A percentile compares a stretch with the other conserved stretches of the same genome.
phyloP scores from a whole-genome alignment of 2,329 filamentous ascomycete species.

The Diaporthe ampelina region DNA sequence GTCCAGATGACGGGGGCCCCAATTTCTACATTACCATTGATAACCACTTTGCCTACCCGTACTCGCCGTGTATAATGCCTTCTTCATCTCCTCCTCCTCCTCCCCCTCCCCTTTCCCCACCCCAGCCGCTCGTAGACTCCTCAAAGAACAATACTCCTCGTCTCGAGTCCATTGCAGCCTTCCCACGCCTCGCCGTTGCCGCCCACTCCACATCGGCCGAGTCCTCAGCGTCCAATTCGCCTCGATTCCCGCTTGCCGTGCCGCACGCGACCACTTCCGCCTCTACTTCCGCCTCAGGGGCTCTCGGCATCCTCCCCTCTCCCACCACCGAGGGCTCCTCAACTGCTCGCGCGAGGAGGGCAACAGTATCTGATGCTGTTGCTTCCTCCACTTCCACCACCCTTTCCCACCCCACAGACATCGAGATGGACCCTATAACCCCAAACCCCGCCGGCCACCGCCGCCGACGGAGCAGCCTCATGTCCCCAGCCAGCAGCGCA shows the following conservation, averaged over 20 bases:
- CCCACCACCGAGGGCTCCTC: slow-evolving; percentile 31
- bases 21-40: slow-evolving; percentile 38
- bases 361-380: slow-evolving; percentile 40
- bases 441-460: slow-evolving; percentile 60
- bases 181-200: slow-evolving; percentile 31
- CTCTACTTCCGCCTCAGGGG: slow-evolving; percentile 12
- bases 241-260: slow-evolving; percentile 25
- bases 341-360: slow-evolving; percentile 39
- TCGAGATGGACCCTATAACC: slow-evolving; percentile 69
- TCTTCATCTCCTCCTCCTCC: slow-evolving; percentile 39
- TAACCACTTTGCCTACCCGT: slow-evolving; percentile 36
- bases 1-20: slow-evolving; percentile 40
- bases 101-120: slow-evolving; percentile 33
- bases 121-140: slow-evolving; percentile 19
- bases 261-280: slow-evolving; percentile 38
- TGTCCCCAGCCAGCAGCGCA: slow-evolving; percentile 53
- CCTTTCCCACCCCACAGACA: slow-evolving; percentile 52
- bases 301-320: slow-evolving; percentile 23
- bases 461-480: slow-evolving; percentile 68
- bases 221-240: slow-evolving; percentile 34
- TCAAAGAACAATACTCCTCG: slow-evolving; percentile 37
- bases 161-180: slow-evolving; percentile 35
- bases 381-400: slow-evolving; percentile 39
- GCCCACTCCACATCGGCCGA: slow-evolving; percentile 35
- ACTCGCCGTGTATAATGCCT: slow-evolving; percentile 40